A percentile compares a stretch with the other conserved stretches of the same genome.
phyloP scores from a whole-genome alignment of 2,329 filamentous ascomycete genomes.

The Aspergillus sergii region DNA sequence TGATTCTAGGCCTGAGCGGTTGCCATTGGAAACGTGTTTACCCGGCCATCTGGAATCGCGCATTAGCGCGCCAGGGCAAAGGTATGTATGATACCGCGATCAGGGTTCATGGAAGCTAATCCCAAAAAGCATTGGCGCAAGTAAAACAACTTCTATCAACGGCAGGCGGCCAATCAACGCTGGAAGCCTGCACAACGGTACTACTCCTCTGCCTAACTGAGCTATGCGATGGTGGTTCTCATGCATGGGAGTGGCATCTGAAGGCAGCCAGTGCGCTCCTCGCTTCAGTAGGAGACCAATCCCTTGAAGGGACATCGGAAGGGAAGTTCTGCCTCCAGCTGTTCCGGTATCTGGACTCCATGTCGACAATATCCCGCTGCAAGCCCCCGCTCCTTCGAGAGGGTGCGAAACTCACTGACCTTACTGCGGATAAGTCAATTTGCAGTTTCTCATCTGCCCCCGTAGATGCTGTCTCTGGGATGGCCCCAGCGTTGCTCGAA shows the following conservation, averaged over 20 bases:
- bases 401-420: slow-evolving; percentile 19
- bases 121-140: slow-evolving; percentile 24
- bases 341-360: slow-evolving; percentile 38
- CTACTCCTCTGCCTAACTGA: slow-evolving; percentile 48
- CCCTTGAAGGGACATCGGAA: slow-evolving; percentile 27
- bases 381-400: slow-evolving; percentile 28
- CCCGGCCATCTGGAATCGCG: slow-evolving; percentile 29
- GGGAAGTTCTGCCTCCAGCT: slow-evolving; percentile 43
- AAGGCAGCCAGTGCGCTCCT: slow-evolving; percentile 47
- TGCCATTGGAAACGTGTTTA: slow-evolving; percentile 34
- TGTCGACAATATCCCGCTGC: slow-evolving; percentile 35
- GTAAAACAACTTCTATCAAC: slow-evolving; percentile 24
- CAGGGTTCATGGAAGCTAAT: not conserved
- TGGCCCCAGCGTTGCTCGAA: slow-evolving; percentile 26
- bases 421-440: slow-evolving; percentile 12
- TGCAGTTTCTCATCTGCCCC: not conserved
- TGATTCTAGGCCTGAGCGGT: slow-evolving; percentile 30
- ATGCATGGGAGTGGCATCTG: slow-evolving; percentile 48
- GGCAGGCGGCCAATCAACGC: slow-evolving; percentile 33
- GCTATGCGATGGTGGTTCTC: slow-evolving; percentile 46
- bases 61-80: slow-evolving; percentile 28
- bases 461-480: slow-evolving; percentile 23
- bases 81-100: slow-evolving; percentile 16
- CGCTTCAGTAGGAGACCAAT: slow-evolving; percentile 33
- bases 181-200: slow-evolving; percentile 45